These are phyloP conservation scores for Chaetomium sp. DNA, from an alignment of 2,329 filamentous ascomycete genomes.

Conservation along the genomic window DNA sequence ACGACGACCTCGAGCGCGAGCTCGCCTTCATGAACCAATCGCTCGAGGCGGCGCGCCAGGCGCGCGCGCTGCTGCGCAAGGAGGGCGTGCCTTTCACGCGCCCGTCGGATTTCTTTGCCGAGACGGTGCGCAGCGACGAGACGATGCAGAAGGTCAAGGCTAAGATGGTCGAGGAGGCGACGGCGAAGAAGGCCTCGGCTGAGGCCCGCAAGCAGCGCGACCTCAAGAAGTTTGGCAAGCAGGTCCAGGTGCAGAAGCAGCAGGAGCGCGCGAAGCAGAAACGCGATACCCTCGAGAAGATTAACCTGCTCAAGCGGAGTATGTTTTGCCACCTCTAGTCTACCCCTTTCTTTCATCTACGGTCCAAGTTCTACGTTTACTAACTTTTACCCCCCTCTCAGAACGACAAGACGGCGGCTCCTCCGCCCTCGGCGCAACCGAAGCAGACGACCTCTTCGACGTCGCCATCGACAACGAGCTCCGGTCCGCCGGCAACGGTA, in stretches of 20 bases:
- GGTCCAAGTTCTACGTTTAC: constrained; percentile 15
- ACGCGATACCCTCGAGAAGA: constrained; percentile 90
- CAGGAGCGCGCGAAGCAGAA: constrained; percentile 92
- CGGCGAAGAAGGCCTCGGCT: constrained; percentile 82
- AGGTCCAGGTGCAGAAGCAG: constrained; percentile 91
- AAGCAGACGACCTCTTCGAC: constrained; percentile 87
- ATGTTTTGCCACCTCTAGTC: constrained; percentile 35
- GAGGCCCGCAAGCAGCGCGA: constrained; percentile 90
- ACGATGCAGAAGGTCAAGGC: constrained; percentile 97
- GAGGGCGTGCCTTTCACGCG: constrained; percentile 82
- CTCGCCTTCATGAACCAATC: constrained; percentile 89
- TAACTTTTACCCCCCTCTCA: constrained; percentile 2
- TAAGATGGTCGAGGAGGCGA: constrained; percentile 87
- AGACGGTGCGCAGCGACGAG: constrained; percentile 98
- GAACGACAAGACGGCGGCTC: constrained; percentile 64
- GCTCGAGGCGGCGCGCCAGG: constrained; percentile 68
- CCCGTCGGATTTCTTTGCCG: constrained; percentile 92
- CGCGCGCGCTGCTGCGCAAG: constrained; percentile 66
- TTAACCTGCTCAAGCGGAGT: constrained; percentile 93
- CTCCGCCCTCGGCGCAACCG: constrained; percentile 58
- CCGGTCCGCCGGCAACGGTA: constrained; percentile 16
- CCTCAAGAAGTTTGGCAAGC: constrained; percentile 98
- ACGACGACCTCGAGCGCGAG: constrained; percentile 89
- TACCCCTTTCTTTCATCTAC: constrained; percentile 5
- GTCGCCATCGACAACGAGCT: constrained; percentile 71